phyloP scores from a whole-genome alignment of 352 stramenopile species.

The Globisporangium nodosum region DNA sequence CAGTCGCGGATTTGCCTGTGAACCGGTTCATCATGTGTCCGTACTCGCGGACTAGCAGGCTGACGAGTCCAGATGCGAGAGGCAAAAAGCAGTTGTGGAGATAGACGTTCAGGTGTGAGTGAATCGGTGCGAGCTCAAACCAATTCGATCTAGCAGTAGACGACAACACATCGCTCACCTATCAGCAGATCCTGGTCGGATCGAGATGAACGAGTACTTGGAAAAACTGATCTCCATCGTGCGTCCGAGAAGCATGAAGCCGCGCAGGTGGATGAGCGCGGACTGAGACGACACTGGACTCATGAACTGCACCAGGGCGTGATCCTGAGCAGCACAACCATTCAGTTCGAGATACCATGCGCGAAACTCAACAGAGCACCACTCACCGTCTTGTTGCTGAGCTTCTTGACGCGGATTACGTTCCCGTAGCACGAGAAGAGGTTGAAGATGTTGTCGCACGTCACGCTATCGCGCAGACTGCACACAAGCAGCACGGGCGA shows the following conservation, averaged over 20 bases:
- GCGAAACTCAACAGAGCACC: neutral
- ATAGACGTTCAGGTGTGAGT: neutral
- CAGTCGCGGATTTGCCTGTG: slow-evolving; percentile 42
- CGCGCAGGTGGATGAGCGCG: slow-evolving; percentile 44
- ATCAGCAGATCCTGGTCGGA: slow-evolving; percentile 15
- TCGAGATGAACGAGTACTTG: slow-evolving; percentile 48
- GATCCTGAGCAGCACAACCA: slow-evolving; percentile 20
- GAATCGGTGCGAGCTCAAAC: neutral
- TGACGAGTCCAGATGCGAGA: neutral
- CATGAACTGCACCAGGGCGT: slow-evolving; percentile 55
- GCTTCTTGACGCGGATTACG: slow-evolving; percentile 53
- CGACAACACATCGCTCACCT: neutral
- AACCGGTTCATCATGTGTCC: slow-evolving; percentile 45
- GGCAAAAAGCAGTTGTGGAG: no score
- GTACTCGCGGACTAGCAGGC: slow-evolving; percentile 37
- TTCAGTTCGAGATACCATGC: neutral
- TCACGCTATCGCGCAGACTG: slow-evolving; percentile 44
- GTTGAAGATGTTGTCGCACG: slow-evolving; percentile 64
- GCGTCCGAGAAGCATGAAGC: slow-evolving; percentile 41
- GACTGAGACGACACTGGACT: slow-evolving; percentile 35
- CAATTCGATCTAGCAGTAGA: no score
- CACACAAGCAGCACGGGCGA: slow-evolving; percentile 54
- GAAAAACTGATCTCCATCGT: slow-evolving; percentile 64
- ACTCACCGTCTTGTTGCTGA: slow-evolving; percentile 36
- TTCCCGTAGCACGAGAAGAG: slow-evolving; percentile 71